Evolutionary conservation across 139 green algal species (phyloP), one percentile per base, ranked within the genome.

Genomic region (Spirogloea muscicola): DNA sequence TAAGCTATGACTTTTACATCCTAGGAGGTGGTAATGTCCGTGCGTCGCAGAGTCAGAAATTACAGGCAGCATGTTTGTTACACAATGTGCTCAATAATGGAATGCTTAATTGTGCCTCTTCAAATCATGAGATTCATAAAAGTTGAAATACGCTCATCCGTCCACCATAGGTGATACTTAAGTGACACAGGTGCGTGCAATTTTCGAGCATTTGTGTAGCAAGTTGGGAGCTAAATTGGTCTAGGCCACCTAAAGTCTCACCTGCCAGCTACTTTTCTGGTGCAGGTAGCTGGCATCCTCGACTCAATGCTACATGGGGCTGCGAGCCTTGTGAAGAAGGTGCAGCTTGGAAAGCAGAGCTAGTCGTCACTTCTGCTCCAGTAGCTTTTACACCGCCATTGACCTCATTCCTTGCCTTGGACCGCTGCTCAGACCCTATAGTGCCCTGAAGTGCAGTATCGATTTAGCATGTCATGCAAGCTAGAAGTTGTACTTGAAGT

Each of bases 341-440:
- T 85, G n/a, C 33, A 86, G n/a, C 52, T 86, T 43, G 80, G 80
- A 13, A 86, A 86, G 61, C 63, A 83, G n/a, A n/a, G n/a, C n/a
- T n/a, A n/a, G n/a, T n/a, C n/a, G n/a, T n/a, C n/a, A n/a, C n/a
- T n/a, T n/a, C n/a, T n/a, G n/a, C n/a, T n/a, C n/a, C n/a, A n/a
- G n/a, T n/a, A n/a, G n/a, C n/a, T n/a, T n/a, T n/a, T n/a, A n/a
- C n/a, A n/a, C n/a, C n/a, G n/a, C n/a, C n/a, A n/a, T n/a, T n/a
- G n/a, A n/a, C n/a, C n/a, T n/a, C n/a, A n/a, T n/a, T n/a, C n/a
- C n/a, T n/a, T n/a, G n/a, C n/a, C n/a, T n/a, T n/a, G n/a, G n/a
- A n/a, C n/a, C n/a, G n/a, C n/a, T n/a, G n/a, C n/a, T n/a, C n/a
- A n/a, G n/a, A n/a, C n/a, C n/a, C n/a, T n/a, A n/a, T n/a, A n/a